Percentiles rank a stretch among this genome's conserved stretches.
phyloP scores from a whole-genome alignment of 352 stramenopile species.

The Phytophthora tubulina region DNA sequence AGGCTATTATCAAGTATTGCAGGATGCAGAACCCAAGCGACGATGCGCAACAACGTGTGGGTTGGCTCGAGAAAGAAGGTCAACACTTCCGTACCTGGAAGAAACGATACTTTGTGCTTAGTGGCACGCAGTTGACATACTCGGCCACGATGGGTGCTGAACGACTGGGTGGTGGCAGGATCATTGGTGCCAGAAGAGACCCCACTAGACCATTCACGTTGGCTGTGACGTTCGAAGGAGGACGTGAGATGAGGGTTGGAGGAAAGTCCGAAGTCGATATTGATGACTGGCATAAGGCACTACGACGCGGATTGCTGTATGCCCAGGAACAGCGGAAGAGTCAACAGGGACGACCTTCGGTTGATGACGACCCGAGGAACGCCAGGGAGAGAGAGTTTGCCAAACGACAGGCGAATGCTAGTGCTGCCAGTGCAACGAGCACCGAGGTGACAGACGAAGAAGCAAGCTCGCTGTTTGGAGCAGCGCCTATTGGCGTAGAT shows the following conservation, averaged over 20 bases:
- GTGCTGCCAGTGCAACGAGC: conserved; percentile 24
- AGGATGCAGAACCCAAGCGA: conserved; percentile 44
- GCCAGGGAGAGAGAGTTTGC: conserved; percentile 41
- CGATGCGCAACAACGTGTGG: conserved; percentile 44
- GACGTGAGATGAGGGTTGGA: conserved; percentile 71
- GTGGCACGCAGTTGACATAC: conserved; percentile 73
- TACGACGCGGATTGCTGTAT: conserved; percentile 56
- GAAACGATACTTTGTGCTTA: conserved; percentile 77
- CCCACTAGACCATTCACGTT: conserved; percentile 69
- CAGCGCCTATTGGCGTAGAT: conserved; percentile 20
- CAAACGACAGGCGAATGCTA: conserved; percentile 40
- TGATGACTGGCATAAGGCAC: conserved; percentile 75
- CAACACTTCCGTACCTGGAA: conserved; percentile 79
- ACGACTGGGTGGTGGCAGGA: conserved; percentile 55
- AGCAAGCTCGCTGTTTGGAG: conserved; percentile 41
- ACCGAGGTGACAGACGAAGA: conserved; percentile 39
- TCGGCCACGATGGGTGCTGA: conserved; percentile 59
- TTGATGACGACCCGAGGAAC: conserved; percentile 41
- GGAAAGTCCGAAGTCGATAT: conserved; percentile 73
- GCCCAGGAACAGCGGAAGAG: conserved; percentile 44
- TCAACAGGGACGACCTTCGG: conserved; percentile 22
- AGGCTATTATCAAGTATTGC: conserved; percentile 67
- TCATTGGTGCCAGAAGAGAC: conserved; percentile 69
- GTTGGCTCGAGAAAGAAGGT: conserved; percentile 81
- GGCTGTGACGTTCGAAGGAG: conserved; percentile 69